phyloP scores from a whole-genome alignment of 345 rosid genomes.

The Clarkia xantiana region DNA sequence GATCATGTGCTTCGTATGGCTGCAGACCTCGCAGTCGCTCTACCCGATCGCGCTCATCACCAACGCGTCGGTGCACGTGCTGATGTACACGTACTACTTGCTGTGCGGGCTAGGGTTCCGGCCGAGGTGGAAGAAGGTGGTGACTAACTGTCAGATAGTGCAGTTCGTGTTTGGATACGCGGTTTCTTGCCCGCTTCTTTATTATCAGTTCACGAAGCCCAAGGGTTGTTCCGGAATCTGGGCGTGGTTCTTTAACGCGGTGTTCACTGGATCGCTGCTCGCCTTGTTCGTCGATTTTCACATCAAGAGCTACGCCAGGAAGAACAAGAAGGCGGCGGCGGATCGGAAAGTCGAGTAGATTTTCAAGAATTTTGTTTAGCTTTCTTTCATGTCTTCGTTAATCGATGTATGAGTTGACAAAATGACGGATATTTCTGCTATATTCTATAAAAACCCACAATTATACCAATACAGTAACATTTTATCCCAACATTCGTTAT shows the following conservation, averaged over 20 bases:
- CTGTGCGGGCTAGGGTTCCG: conserved; percentile 29
- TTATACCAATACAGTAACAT: too few relatives aligned
- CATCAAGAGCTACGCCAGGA: conserved; percentile 21
- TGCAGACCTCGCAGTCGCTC: conserved; percentile 30
- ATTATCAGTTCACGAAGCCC: conserved; percentile 29
- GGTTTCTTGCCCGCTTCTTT: conserved; percentile 22
- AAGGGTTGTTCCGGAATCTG: conserved; percentile 44
- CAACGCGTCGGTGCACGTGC: conserved; percentile 42
- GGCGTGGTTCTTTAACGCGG: conserved; percentile 45
- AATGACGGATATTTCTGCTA: too few relatives aligned
- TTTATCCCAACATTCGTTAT: too few relatives aligned
- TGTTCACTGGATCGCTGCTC: conserved; percentile 37
- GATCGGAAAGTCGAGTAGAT: too few relatives aligned
- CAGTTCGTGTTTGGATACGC: conserved; percentile 41
- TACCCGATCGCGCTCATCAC: conserved; percentile 39
- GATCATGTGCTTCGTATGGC: conserved; percentile 43
- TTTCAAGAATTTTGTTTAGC: too few relatives aligned
- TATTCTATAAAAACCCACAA: too few relatives aligned
- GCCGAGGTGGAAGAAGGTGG: conserved; percentile 53
- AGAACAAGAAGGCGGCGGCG: conserved; percentile 3
- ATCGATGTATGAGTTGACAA: too few relatives aligned
- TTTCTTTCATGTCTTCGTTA: too few relatives aligned
- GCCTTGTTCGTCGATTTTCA: conserved; percentile 39
- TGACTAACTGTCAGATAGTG: conserved; percentile 46
- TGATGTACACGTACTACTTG: conserved; percentile 50